Evolutionary conservation across 257 asterid genomes (phyloP), one percentile per base, ranked within the genome.

Genomic region (Nicotiana sylvestris): DNA sequence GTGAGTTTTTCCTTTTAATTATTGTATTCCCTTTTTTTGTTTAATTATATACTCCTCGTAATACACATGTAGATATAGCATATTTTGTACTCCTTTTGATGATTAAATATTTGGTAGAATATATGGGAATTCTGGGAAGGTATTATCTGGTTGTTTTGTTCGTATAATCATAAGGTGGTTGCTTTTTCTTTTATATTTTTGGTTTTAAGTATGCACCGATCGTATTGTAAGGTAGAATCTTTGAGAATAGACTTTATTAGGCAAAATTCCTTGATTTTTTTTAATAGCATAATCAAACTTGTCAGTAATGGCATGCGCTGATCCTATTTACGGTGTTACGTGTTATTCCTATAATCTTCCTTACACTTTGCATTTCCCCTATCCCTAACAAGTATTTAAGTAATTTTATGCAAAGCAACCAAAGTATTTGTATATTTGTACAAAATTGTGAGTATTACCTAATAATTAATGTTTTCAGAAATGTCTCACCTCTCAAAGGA

Each of bases 51-150:
- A 79, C 82, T 35, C 8, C 39, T 61, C 61, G 74, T 61, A 39
- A 61, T 37, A 79, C 74, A 61, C 82, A 37, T 79, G 70, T 79
- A 58, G 74, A 79, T 79, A 77, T 77, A 51, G 27, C 64, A 77
- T 55, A 65, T 61, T 49, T 79, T 61, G 70, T 79, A 58, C 82
- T 61, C 32, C 15, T 43, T 43, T 35, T 78, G 32, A 39, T 60
- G 39, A 61, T 79, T 61, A 61, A 79, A 61, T 39, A 61, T 79
- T 79, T 79, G 61, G 29, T 13, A 49, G 74, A 78, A 79, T 43
- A 43, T 43, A 43, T 79, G 82, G 62, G 29, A 79, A 79, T 79
- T 79, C 15, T 61, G 27, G 29, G 62, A 27, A 11, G 16, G 58
- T 53, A 15, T 53, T 70, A 5, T 70, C n/a, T 43, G 4, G 3